Conservation (phyloP, 139 green algal genomes). For the Deuterostichococcus epilithicus region DNA sequence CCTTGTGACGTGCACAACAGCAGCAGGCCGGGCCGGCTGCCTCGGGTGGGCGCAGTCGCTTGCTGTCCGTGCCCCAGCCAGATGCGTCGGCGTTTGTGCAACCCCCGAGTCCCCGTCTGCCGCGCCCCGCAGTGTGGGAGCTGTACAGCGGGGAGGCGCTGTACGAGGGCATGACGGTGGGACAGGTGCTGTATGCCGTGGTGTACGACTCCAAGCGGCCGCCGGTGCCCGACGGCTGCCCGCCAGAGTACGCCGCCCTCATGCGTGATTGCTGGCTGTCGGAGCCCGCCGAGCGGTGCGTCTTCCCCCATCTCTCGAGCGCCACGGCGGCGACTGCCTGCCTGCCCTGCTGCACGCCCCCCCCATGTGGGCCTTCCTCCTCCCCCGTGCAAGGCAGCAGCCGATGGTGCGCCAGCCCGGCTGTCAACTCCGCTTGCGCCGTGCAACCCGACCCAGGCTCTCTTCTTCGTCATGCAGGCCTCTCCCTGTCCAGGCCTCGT, state of each 20-base stretch:
- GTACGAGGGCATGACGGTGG: constrained; percentile 25
- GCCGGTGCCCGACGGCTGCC: constrained; percentile 21
- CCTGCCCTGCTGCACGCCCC: too few relatives aligned
- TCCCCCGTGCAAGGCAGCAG: too few relatives aligned
- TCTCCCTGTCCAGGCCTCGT: neutral
- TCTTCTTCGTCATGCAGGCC: neutral
- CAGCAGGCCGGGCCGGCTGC: neutral
- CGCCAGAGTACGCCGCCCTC: constrained; percentile 24
- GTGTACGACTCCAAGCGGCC: constrained; percentile 21
- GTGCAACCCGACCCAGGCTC: neutral
- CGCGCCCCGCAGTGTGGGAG: constrained; percentile 25
- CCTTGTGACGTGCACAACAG: too few relatives aligned
- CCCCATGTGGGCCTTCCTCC: too few relatives aligned
- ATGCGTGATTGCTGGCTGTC: constrained; percentile 35
- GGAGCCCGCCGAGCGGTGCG: constrained; percentile 1
- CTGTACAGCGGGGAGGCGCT: constrained; percentile 25
- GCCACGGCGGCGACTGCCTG: too few relatives aligned
- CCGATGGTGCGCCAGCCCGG: neutral
- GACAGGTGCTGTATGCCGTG: constrained; percentile 42
- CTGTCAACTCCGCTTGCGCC: neutral
- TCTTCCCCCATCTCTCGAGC: neutral
- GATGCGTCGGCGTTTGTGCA: neutral
- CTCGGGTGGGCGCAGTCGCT: neutral
- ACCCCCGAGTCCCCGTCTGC: neutral
- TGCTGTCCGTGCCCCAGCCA: neutral